phyloP scores from a whole-genome alignment of 352 stramenopile genomes.

The Phytophthora europaea region DNA sequence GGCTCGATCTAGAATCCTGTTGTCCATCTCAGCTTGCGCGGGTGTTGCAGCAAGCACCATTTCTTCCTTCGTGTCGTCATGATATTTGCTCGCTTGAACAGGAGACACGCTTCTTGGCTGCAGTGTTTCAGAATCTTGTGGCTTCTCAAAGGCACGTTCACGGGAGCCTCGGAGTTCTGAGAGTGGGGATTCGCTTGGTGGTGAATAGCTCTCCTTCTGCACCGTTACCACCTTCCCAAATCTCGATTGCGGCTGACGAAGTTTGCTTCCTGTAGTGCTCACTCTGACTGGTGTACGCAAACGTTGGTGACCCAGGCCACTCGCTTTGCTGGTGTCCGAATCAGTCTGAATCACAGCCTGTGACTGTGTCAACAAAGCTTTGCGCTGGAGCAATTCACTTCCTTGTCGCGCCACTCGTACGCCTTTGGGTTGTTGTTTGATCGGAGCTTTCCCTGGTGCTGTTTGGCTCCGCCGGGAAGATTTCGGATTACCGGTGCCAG shows the following conservation, averaged over 20 bases:
- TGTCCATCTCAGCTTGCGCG: neutral
- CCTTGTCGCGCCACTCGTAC: conserved; percentile 1
- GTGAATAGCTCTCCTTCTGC: neutral
- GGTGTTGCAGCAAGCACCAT: neutral
- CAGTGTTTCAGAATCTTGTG: neutral
- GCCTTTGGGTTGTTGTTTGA: conserved; percentile 18
- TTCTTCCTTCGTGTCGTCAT: conserved; percentile 1
- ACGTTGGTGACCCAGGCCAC: conserved; percentile 3
- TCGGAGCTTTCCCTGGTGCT: conserved; percentile 12
- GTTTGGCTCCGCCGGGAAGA: conserved; percentile 26
- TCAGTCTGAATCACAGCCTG: neutral
- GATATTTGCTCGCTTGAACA: neutral
- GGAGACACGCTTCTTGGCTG: conserved; percentile 4
- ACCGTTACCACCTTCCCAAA: conserved; percentile 5
- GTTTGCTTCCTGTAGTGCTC: conserved; percentile 17
- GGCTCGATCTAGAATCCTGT: neutral
- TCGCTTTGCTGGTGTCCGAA: neutral
- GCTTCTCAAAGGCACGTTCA: neutral
- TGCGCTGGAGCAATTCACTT: conserved; percentile 13
- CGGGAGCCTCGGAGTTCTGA: neutral
- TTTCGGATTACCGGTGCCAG: neutral
- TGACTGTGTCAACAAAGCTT: neutral
- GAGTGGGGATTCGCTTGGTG: neutral
- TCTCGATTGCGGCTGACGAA: conserved; percentile 16
- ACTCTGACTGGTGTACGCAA: conserved; percentile 23